phyloP scores from a whole-genome alignment of 495 filamentous ascomycete species.

The Talaromyces proteolyticus region DNA sequence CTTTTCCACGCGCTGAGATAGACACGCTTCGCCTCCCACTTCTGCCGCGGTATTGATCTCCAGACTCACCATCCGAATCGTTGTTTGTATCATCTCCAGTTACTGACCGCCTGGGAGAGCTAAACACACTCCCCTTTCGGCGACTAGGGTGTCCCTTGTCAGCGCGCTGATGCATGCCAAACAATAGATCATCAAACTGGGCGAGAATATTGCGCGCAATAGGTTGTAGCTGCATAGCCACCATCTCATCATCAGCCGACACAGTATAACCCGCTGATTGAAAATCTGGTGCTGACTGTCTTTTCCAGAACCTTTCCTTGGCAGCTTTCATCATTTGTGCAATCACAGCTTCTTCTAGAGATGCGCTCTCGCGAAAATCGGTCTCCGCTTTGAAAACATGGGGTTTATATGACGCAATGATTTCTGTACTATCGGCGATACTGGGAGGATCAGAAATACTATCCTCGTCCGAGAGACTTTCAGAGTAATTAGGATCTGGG shows the following conservation, averaged over 20 bases:
- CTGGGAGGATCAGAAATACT: constrained; percentile 17
- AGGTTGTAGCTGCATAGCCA: constrained; percentile 54
- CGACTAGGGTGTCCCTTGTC: constrained; percentile 31
- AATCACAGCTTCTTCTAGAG: constrained; percentile 61
- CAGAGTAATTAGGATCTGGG: constrained; percentile 51
- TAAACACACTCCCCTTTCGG: too few species aligned
- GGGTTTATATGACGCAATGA: constrained; percentile 14
- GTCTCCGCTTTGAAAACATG: constrained; percentile 39
- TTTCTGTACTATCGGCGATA: not conserved
- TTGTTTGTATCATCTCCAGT: constrained; percentile 17
- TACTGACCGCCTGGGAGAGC: too few species aligned
- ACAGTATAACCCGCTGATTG: constrained; percentile 21
- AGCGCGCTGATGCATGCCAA: constrained; percentile 55
- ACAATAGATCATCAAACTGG: constrained; percentile 59
- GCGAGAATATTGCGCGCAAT: constrained; percentile 57
- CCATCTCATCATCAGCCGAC: constrained; percentile 57
- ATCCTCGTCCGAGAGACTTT: constrained; percentile 34
- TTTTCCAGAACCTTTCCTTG: constrained; percentile 49
- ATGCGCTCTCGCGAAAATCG: constrained; percentile 43
- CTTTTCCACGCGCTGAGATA: constrained; percentile 13
- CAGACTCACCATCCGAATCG: constrained; percentile 14
- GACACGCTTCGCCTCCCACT: constrained; percentile 7
- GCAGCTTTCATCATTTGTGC: constrained; percentile 56
- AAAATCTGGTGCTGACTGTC: constrained; percentile 1
- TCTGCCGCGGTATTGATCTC: constrained; percentile 7